Evolutionary conservation across 768 basidiomycete species (phyloP), one percentile per base, ranked within the genome.

Genomic region (Boletus patriciae): DNA sequence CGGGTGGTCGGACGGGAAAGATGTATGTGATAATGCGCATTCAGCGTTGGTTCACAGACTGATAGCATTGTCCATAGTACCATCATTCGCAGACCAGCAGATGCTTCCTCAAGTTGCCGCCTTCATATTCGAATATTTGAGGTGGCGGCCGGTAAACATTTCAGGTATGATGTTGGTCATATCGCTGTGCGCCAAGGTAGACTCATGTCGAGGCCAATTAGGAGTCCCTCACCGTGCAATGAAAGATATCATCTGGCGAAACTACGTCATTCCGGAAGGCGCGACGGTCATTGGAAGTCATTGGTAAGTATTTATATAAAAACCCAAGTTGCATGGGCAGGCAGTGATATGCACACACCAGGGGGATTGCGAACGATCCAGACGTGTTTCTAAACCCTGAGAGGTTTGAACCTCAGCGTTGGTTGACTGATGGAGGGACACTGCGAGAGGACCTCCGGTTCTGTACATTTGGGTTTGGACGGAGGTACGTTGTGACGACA

Each of bases 181-280:
- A 4, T 4, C 25, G 25, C 25, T 4, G 25, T 25, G 25, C 4
- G 25, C 25, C 25, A 64, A 58, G 74, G 73, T 61, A 49, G 6
- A 8, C 23, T n/a, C n/a, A 71, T 76, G 6, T 71, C 75, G 25
- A 25, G 25, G 25, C 25, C 25, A 25, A 25, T 21, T 23, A 66
- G 85, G 86, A 1, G 82, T 87, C 52, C 75, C 82, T 0, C 86
- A 89, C 57, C 78, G 80, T 46, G 79, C 85, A 0, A 87, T 81
- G 0, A 78, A 78, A 44, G 85, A 88, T 49, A 76, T 89, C 15
- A 40, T 72, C 6, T 70, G 70, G 53, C 65, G 62, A 0, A 59
- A 68, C 27, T 79, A 76, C 50, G 50, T 73, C 43, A 78, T 80
- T 37, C 79, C 78, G 4, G 27, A 40, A 31, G 49, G 58, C n/a